Evolutionary conservation across 257 asterid genomes (phyloP).

Genomic region (Marsdenia floribunda): DNA sequence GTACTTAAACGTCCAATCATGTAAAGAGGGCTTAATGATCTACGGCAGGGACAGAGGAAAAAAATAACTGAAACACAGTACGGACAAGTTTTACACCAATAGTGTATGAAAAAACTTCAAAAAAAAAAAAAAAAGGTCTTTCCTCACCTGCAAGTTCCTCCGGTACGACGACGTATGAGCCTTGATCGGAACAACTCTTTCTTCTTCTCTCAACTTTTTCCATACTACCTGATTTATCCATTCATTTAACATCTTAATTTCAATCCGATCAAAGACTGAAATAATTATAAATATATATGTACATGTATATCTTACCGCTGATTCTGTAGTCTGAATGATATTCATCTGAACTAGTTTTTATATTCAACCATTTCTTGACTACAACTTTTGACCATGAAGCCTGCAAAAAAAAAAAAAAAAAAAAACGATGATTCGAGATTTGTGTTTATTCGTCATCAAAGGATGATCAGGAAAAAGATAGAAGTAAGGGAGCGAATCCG

Average conservation of each 20-base stretch:
- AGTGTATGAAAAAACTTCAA: not conserved
- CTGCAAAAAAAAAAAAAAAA: constrained; percentile 27
- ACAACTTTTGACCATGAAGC: constrained; percentile 66
- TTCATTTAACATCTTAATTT: too few species aligned
- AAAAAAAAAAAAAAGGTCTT: too few species aligned
- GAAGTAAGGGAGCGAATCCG: not conserved
- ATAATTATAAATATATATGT: too few species aligned
- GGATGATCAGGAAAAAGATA: not conserved
- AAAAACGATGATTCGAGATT: not conserved
- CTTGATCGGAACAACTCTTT: constrained; percentile 72
- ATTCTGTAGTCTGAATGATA: constrained; percentile 52
- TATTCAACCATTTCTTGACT: constrained; percentile 63
- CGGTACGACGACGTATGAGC: constrained; percentile 64
- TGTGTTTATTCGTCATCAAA: not conserved
- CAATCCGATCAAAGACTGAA: too few species aligned
- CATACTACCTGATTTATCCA: constrained; percentile 20
- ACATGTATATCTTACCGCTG: constrained; percentile 30
- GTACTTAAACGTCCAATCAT: constrained; percentile 11
- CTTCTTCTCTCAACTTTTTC: constrained; percentile 41
- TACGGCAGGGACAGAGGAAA: constrained; percentile 7
- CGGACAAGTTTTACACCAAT: not conserved
- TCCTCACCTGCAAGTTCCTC: constrained; percentile 68
- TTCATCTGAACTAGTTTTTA: constrained; percentile 44
- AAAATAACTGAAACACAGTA: not conserved
- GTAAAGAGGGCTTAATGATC: constrained; percentile 8